Conservation (phyloP, 225 moss, liverwort and hornwort species). For the Neckera pumila region DNA sequence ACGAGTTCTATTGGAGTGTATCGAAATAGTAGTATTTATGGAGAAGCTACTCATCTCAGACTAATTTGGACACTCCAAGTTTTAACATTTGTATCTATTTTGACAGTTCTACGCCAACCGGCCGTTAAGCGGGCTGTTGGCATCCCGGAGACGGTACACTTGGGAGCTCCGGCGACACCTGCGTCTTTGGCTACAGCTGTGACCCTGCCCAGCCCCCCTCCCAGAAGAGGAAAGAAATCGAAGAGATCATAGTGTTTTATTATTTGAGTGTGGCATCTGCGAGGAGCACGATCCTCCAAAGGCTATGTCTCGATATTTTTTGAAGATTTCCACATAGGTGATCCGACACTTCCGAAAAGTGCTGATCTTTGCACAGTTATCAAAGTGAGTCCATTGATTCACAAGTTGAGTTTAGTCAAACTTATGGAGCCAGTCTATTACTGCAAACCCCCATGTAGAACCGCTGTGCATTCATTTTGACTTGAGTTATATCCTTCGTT, state of each 20-base stretch:
- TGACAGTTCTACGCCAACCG: constrained; percentile 67
- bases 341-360: neutral
- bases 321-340: neutral
- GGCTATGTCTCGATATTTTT: neutral
- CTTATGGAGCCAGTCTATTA: neutral
- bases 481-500: neutral
- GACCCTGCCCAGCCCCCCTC: constrained; percentile 67
- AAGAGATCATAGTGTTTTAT: constrained; percentile 16
- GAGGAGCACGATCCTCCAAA: neutral
- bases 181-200: constrained; percentile 47
- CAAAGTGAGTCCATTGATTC: constrained; percentile 26
- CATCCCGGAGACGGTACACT: constrained; percentile 88
- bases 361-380: neutral
- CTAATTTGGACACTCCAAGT: neutral
- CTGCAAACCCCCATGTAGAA: neutral
- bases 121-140: constrained; percentile 63
- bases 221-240: constrained; percentile 28
- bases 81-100: neutral
- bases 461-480: neutral
- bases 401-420: neutral
- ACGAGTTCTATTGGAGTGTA: neutral
- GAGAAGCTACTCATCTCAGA: neutral
- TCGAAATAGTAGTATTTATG: neutral
- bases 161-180: constrained; percentile 43
- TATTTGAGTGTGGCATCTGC: neutral